phyloP scores from a whole-genome alignment of 192 early-diverging fungal genomes.

The Backusella sp. region DNA sequence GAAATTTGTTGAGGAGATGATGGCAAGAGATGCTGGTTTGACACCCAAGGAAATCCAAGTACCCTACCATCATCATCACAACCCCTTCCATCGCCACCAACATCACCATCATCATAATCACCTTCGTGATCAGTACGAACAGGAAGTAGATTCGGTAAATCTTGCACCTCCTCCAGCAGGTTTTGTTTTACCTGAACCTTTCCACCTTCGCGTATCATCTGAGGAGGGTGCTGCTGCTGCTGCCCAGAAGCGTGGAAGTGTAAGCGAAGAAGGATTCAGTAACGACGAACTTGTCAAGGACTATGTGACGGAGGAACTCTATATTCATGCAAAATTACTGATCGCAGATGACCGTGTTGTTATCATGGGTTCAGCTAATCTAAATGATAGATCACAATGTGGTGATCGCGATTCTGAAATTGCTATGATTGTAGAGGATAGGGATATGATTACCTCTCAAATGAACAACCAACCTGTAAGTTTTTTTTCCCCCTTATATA shows the following conservation, averaged over 20 bases:
- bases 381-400: conserved; percentile 87
- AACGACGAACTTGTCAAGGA: conserved; percentile 20
- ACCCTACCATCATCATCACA: conserved; percentile 4
- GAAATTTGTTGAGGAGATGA: conserved; percentile 12
- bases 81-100: too few species aligned
- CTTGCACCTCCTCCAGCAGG: not conserved
- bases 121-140: not conserved
- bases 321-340: conserved; percentile 87
- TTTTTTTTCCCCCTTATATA: not conserved
- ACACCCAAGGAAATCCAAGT: conserved; percentile 16
- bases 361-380: conserved; percentile 85
- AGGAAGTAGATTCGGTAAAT: not conserved
- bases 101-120: not conserved
- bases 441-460: conserved; percentile 56
- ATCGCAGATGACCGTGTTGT: conserved; percentile 85
- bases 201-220: not conserved
- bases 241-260: not conserved
- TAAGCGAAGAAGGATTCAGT: not conserved
- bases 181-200: not conserved
- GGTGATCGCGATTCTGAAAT: conserved; percentile 88
- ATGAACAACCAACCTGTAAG: conserved; percentile 70
- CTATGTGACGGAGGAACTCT: conserved; percentile 80
- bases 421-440: conserved; percentile 79
- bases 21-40: conserved; percentile 27
- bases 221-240: not conserved